These are phyloP conservation scores for Penicillium daleae DNA, from an alignment of 495 filamentous ascomycete genomes.

Conservation along the genomic window DNA sequence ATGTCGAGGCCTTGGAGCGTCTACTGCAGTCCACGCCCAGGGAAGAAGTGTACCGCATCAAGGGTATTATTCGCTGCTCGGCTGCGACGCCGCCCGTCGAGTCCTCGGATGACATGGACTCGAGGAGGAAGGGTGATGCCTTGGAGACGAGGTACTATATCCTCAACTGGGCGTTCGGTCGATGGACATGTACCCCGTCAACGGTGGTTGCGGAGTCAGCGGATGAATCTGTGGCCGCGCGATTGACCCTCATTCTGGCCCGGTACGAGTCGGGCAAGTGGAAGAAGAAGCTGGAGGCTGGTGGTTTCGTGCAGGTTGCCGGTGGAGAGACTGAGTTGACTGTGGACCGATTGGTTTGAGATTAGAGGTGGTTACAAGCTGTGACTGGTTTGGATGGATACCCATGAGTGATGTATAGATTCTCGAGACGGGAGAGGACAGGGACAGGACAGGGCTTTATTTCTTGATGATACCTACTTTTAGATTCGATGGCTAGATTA, in stretches of 20 bases:
- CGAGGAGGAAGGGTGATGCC: conserved; percentile 13
- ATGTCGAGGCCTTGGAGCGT: conserved; percentile 64
- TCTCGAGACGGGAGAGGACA: not conserved
- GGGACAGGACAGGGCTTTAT: not conserved
- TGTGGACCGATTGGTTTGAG: conserved; percentile 46
- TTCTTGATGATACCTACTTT: conserved; percentile 14
- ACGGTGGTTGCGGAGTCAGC: conserved; percentile 43
- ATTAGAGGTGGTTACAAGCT: not conserved
- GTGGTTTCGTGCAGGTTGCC: conserved; percentile 57
- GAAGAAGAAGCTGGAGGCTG: conserved; percentile 78
- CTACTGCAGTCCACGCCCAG: conserved; percentile 74
- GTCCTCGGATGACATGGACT: conserved; percentile 53
- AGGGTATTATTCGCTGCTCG: conserved; percentile 71
- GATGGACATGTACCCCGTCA: conserved; percentile 84
- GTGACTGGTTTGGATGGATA: conserved; percentile 22
- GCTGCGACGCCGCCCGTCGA: conserved; percentile 57
- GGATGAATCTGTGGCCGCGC: conserved; percentile 54
- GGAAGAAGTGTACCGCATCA: conserved; percentile 95
- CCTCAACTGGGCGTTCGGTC: conserved; percentile 96
- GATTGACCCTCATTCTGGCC: conserved; percentile 85
- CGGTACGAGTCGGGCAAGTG: conserved; percentile 85
- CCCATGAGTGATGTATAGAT: conserved; percentile 14
- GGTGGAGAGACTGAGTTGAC: conserved; percentile 33
- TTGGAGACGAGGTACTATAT: conserved; percentile 60
- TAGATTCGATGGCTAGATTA: not conserved